Evolutionary conservation across 371 early-diverging fungal genomes (phyloP).

Genomic region (Paraphysoderma sedebokerense): DNA sequence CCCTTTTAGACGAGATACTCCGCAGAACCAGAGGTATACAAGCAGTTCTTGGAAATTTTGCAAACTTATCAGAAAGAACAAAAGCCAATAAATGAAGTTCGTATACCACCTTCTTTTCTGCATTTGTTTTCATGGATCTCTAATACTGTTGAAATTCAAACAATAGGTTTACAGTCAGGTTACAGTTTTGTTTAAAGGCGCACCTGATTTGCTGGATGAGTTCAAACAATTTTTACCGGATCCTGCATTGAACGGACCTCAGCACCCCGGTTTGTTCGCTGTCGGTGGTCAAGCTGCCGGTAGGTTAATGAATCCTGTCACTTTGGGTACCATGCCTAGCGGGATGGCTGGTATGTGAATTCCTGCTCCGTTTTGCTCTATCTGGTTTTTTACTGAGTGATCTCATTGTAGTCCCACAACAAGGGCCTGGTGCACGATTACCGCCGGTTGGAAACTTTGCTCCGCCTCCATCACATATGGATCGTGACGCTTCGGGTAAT

Average conservation of each 20-base stretch:
- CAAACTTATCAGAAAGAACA: constrained; percentile 82
- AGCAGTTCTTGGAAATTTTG: constrained; percentile 85
- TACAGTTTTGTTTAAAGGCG: constrained; percentile 56
- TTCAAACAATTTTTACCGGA: constrained; percentile 93
- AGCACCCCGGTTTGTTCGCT: not conserved
- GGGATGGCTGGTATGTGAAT: constrained; percentile 4
- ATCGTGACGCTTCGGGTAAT: not conserved
- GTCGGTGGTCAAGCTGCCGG: not conserved
- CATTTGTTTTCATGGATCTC: not conserved
- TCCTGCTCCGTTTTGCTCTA: too few species aligned
- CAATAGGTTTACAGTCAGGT: constrained; percentile 73
- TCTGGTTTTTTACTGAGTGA: too few species aligned
- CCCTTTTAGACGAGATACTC: constrained; percentile 57
- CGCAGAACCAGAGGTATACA: constrained; percentile 76
- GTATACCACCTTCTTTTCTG: not conserved
- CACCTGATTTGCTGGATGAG: constrained; percentile 80
- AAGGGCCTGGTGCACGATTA: constrained; percentile 2
- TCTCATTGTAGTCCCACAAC: not conserved
- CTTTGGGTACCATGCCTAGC: constrained; percentile 4
- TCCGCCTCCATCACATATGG: not conserved
- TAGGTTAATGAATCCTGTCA: not conserved
- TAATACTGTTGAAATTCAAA: not conserved
- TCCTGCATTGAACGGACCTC: constrained; percentile 6
- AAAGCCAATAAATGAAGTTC: constrained; percentile 70
- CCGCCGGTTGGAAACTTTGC: constrained; percentile 7